phyloP scores from a whole-genome alignment of 257 asterid genomes.

The Nicotiana benthamiana region DNA sequence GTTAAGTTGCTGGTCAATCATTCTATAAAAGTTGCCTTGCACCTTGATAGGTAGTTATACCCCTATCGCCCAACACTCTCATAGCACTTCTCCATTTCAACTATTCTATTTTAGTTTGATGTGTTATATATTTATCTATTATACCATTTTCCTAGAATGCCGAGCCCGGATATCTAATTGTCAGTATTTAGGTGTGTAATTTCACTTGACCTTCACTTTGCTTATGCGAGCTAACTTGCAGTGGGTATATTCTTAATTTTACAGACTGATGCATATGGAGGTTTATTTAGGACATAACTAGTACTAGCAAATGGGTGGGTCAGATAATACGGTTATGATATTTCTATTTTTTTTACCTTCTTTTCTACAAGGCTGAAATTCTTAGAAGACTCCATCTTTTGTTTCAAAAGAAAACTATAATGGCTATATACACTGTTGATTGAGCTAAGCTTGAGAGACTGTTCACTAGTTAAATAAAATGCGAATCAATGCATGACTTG shows the following conservation, averaged over 20 bases:
- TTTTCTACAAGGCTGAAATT: too few species aligned
- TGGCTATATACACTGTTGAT: too few species aligned
- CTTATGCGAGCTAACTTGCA: background rate
- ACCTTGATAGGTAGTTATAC: background rate
- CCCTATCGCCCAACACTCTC: background rate
- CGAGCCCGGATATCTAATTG: background rate
- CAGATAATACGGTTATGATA: too few species aligned
- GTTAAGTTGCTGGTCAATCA: background rate
- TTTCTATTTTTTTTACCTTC: background rate
- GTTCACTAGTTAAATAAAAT: too few species aligned
- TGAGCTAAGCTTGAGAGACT: background rate
- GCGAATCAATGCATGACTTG: too few species aligned
- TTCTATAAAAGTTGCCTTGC: background rate
- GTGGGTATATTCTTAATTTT: background rate
- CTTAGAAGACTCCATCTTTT: too few species aligned
- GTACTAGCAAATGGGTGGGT: too few species aligned
- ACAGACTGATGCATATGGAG: background rate
- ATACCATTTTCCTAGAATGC: background rate
- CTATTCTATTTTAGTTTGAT: background rate
- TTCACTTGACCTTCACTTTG: background rate
- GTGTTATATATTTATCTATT: background rate
- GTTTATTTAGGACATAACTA: background rate
- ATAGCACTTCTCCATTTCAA: background rate
- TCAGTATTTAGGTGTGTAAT: background rate
- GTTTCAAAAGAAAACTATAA: too few species aligned